Base-by-base conservation (phyloP, 352 stramenopile genomes). In the Pythium periplocum region DNA sequence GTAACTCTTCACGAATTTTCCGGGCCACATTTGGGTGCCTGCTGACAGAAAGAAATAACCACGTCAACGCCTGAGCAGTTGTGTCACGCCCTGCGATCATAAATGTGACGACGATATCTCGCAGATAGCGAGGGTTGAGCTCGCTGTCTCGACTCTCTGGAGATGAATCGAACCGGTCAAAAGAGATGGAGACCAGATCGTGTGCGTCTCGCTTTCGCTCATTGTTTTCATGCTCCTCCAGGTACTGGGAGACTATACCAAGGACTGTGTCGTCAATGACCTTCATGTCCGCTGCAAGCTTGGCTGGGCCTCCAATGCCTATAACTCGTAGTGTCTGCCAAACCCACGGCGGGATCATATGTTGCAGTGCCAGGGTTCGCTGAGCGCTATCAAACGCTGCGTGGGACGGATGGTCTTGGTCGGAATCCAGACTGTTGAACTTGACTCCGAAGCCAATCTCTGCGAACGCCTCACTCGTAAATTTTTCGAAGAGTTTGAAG, bases 61-160 rank as follows among this genome's bases (percentile, higher is more conserved):
- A 96, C 34, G 64, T 75, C 34, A 94, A 54, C 5, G 80, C 75
- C 60, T 84, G 76, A 0, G 82, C 80, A 1, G 83, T 89, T 0
- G 80, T 91, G 55, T 95, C 82, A 2, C 81, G 67, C 0, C 86
- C 82, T 26, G 80, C 86, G n/a, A 93, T 84, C 34, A 96, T 59
- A 42, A 93, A 88, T 51, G 76, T 90, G 7, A 93, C 61, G 31
- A 90, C 69, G 35, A 96, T 80, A 53, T 93, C 75, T 9, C 78
- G 78, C 0, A 94, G 47, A 38, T 74, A 84, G 0, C 41, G 62
- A 4, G 71, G 68, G 31, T 82, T 61, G 30, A 82, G 66, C 31
- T 41, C 44, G 8, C 32, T 53, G 10, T 64, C 62, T 5, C 61
- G 47, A 3, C 30, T 45, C 30, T 45, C 43, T 0, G 34, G 10